These are phyloP conservation scores for Phytophthora meadii DNA, from an alignment of 352 stramenopile genomes.

Conservation along the genomic window DNA sequence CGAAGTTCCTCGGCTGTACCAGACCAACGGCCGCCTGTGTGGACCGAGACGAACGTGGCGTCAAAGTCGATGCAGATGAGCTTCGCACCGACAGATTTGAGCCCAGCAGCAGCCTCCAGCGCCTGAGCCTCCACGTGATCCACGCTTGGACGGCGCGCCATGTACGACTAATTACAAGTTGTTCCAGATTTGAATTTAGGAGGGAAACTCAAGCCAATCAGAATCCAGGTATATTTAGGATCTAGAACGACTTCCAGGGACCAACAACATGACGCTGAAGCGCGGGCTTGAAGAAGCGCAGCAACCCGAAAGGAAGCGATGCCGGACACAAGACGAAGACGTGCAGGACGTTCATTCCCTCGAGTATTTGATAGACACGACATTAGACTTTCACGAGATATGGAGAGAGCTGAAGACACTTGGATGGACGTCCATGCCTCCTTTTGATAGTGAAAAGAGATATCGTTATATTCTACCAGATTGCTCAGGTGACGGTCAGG, in stretches of 20 bases:
- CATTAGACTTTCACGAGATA: constrained; percentile 9
- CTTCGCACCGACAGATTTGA: constrained; percentile 51
- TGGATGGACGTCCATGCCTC: constrained; percentile 7
- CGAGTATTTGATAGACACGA: background rate
- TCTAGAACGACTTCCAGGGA: too few relatives aligned
- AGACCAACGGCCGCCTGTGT: constrained; percentile 74
- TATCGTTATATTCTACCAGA: constrained; percentile 11
- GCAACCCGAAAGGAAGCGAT: background rate
- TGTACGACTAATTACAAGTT: constrained; percentile 4
- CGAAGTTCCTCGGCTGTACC: constrained; percentile 48
- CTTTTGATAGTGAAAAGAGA: background rate
- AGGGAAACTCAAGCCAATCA: constrained; percentile 7
- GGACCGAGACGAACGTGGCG: constrained; percentile 77
- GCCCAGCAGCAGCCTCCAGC: constrained; percentile 45
- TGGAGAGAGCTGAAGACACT: constrained; percentile 12
- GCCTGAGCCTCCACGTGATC: constrained; percentile 33
- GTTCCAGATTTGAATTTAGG: constrained; percentile 26
- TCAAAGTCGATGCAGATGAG: constrained; percentile 90
- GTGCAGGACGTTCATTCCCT: background rate
- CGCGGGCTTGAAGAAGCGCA: constrained; percentile 2
- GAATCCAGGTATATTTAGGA: too few relatives aligned
- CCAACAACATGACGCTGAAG: constrained; percentile 3
- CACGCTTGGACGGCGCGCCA: constrained; percentile 35
- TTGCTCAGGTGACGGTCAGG: background rate
- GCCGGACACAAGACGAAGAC: background rate